A percentile compares a stretch with the other conserved stretches of the same genome.
phyloP scores from a whole-genome alignment of 1,284 basidiomycete species.

The Lignosus rhinocerotis region DNA sequence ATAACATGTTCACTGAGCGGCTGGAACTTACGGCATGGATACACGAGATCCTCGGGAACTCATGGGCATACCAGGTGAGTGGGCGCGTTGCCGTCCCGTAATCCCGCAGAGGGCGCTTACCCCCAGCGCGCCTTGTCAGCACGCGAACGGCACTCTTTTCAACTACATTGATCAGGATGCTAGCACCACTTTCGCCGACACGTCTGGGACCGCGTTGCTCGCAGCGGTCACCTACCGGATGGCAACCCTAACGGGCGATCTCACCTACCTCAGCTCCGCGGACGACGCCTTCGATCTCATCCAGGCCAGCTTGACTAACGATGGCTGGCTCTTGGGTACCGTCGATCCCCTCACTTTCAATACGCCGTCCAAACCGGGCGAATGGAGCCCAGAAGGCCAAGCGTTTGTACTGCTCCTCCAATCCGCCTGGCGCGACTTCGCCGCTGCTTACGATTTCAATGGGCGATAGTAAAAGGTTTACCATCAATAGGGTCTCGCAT shows the following conservation, averaged over 20 bases:
- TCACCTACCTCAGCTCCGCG: conserved; percentile 41
- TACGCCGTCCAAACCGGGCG: conserved; percentile 39
- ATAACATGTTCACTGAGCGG: conserved; percentile 44
- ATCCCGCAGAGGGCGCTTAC: neutral
- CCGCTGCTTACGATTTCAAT: neutral
- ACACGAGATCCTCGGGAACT: conserved; percentile 52
- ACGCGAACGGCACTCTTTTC: conserved; percentile 42
- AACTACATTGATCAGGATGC: conserved; percentile 50
- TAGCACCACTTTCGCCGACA: conserved; percentile 46
- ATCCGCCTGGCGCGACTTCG: conserved; percentile 56
- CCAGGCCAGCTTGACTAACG: conserved; percentile 37
- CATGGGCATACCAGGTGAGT: conserved; percentile 51
- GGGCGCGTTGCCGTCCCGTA: neutral
- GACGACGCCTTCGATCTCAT: conserved; percentile 42
- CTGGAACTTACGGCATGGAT: conserved; percentile 56
- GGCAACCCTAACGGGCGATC: conserved; percentile 34
- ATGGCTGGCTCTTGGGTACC: conserved; percentile 60
- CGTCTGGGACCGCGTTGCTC: conserved; percentile 51
- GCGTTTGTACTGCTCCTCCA: conserved; percentile 69
- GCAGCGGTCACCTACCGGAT: conserved; percentile 50
- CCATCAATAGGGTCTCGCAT: too few species aligned
- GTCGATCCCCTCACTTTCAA: conserved; percentile 64
- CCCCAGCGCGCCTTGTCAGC: conserved; percentile 23
- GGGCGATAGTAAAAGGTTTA: neutral
- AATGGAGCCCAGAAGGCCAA: conserved; percentile 58